A percentile compares a stretch with the other conserved stretches of the same genome.
These are phyloP conservation scores for Lathyrus sativus DNA, from an alignment of 306 rosid species.

Conservation along the genomic window DNA sequence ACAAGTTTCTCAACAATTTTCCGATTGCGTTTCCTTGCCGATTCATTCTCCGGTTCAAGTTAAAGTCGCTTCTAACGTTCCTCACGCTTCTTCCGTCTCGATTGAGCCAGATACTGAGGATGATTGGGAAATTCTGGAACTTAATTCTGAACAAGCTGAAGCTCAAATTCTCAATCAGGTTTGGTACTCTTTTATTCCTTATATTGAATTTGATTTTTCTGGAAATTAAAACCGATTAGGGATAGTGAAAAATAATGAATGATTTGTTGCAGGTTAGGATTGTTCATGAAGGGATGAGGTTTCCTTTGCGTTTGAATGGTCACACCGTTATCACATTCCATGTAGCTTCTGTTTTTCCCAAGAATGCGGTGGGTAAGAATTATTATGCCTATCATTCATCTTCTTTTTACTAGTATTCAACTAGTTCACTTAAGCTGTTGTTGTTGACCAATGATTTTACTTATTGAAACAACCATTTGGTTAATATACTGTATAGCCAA, in stretches of 20 bases:
- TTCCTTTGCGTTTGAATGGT: conserved; percentile 92
- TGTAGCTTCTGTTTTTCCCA: conserved; percentile 74
- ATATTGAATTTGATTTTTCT: neutral
- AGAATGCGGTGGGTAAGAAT: conserved; percentile 93
- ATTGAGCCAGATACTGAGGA: conserved; percentile 81
- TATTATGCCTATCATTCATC: conserved; percentile 24
- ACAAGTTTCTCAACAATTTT: conserved; percentile 74
- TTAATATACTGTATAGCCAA: too few relatives aligned
- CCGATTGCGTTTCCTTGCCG: conserved; percentile 75
- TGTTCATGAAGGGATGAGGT: conserved; percentile 82
- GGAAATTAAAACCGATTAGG: neutral
- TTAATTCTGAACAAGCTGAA: conserved; percentile 83
- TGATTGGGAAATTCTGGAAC: conserved; percentile 96
- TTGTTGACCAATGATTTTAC: too few relatives aligned
- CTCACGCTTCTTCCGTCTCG: conserved; percentile 65
- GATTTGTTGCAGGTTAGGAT: conserved; percentile 62
- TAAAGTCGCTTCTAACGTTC: conserved; percentile 59
- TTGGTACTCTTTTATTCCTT: neutral
- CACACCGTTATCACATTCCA: conserved; percentile 68
- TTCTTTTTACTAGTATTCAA: neutral
- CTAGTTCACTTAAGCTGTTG: too few relatives aligned
- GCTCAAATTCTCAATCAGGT: conserved; percentile 82
- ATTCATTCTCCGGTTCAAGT: conserved; percentile 61
- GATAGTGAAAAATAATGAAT: neutral
- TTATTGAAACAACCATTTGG: too few relatives aligned